Evolutionary conservation across 2,329 filamentous ascomycete species (phyloP).

Genomic region (Harringtonia aguacate): DNA sequence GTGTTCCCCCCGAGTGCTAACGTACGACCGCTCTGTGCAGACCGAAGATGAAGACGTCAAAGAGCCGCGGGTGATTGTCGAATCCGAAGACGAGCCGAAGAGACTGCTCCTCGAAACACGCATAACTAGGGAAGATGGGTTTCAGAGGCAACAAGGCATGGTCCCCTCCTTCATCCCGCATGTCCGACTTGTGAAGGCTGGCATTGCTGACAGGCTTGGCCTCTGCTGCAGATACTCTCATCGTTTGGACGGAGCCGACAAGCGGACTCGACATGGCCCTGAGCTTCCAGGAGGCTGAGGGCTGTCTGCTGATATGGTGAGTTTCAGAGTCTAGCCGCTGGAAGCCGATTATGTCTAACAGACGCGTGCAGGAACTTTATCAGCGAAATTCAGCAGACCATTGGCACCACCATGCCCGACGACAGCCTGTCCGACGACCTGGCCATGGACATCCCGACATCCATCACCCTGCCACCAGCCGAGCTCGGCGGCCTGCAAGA

Average conservation of each 20-base stretch:
- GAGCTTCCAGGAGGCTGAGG: constrained; percentile 95
- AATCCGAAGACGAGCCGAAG: constrained; percentile 85
- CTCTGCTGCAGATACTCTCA: constrained; percentile 68
- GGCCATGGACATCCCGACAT: constrained; percentile 59
- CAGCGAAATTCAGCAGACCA: constrained; percentile 68
- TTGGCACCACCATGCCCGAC: constrained; percentile 45
- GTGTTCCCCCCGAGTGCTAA: constrained; percentile 14
- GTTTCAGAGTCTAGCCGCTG: constrained; percentile 8
- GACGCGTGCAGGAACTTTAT: constrained; percentile 68
- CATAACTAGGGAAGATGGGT: constrained; percentile 88
- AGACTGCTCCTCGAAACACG: constrained; percentile 78
- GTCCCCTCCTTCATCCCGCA: not conserved
- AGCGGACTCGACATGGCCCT: constrained; percentile 93
- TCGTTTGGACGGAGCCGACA: constrained; percentile 85
- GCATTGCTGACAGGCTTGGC: constrained; percentile 14
- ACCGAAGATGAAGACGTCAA: constrained; percentile 52
- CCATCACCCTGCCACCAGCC: constrained; percentile 66
- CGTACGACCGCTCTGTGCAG: constrained; percentile 22
- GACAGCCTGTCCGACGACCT: constrained; percentile 82
- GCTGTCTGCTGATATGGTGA: constrained; percentile 85
- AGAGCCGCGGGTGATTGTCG: constrained; percentile 79
- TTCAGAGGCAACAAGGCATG: constrained; percentile 93
- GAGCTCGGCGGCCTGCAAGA: constrained; percentile 75
- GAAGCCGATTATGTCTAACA: not conserved
- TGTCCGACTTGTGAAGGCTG: not conserved